Evolutionary conservation across 129 eudicot genomes (phyloP).

Genomic region (Pittosporum tobira): DNA sequence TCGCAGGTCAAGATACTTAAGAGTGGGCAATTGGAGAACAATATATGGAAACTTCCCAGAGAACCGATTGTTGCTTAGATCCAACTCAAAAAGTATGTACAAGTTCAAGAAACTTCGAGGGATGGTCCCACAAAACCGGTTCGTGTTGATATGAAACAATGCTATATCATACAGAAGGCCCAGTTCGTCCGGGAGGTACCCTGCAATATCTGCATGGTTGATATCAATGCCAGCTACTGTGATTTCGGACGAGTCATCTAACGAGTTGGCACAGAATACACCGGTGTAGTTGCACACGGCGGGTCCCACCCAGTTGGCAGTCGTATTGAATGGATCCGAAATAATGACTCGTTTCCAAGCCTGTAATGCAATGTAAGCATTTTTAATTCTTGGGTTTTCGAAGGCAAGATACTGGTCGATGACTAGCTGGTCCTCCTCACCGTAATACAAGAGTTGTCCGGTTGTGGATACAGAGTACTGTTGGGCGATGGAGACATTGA

Average conservation of each 20-base stretch:
- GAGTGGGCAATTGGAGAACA: slow-evolving; percentile 36
- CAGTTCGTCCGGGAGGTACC: slow-evolving; percentile 50
- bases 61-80: slow-evolving; percentile 69
- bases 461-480: slow-evolving; percentile 1
- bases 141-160: slow-evolving; percentile 60
- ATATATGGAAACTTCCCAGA: slow-evolving; percentile 53
- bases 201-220: slow-evolving; percentile 67
- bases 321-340: slow-evolving; percentile 54
- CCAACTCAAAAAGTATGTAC: slow-evolving; percentile 52
- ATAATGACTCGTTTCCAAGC: slow-evolving; percentile 61
- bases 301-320: slow-evolving; percentile 51
- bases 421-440: slow-evolving; percentile 14
- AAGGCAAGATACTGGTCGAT: slow-evolving; percentile 35
- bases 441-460: slow-evolving; percentile 13
- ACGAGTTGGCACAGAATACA: slow-evolving; percentile 45
- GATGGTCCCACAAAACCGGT: slow-evolving; percentile 65
- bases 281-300: slow-evolving; percentile 70
- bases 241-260: slow-evolving; percentile 29
- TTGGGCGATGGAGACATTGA: slow-evolving; percentile 19
- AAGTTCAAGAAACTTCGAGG: slow-evolving; percentile 45
- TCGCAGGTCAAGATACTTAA: slow-evolving; percentile 55
- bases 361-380: slow-evolving; percentile 60
- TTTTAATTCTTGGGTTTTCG: slow-evolving; percentile 41
- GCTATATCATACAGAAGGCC: slow-evolving; percentile 49
- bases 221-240: slow-evolving; percentile 65